These are phyloP conservation scores for Rhododendron mucronatum DNA, from an alignment of 148 eudicot species.

Conservation along the genomic window DNA sequence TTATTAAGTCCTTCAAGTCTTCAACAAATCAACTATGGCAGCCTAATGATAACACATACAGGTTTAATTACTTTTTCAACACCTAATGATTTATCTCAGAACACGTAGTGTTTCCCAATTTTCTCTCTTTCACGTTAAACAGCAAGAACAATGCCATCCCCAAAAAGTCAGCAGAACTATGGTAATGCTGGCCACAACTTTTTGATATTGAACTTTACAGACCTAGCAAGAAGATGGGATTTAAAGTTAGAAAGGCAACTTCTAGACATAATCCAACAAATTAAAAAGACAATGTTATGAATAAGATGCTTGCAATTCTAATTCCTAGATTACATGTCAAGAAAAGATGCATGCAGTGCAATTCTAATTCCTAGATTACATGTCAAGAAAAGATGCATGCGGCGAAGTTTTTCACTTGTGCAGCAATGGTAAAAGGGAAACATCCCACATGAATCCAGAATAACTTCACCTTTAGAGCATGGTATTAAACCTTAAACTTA, in stretches of 20 bases:
- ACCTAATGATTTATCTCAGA: neutral
- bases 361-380: neutral
- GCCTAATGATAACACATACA: neutral
- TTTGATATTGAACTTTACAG: neutral
- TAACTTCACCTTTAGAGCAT: neutral
- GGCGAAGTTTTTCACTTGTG: neutral
- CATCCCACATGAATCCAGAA: neutral
- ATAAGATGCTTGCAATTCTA: neutral
- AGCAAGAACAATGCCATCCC: neutral
- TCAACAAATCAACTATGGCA: neutral
- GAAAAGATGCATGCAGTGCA: neutral
- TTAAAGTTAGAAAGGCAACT: neutral
- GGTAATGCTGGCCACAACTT: neutral
- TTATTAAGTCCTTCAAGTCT: neutral
- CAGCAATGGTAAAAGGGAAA: neutral
- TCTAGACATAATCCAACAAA: neutral
- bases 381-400: neutral
- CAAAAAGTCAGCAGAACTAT: neutral
- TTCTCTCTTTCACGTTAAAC: neutral
- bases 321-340: neutral
- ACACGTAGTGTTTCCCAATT: neutral
- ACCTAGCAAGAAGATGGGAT: neutral
- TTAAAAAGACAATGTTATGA: neutral
- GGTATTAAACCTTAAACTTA: slow-evolving; percentile 2
- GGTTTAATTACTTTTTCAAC: neutral